These are phyloP conservation scores for Torulaspora delbrueckii DNA, from an alignment of 805 yeast species.

Conservation along the genomic window DNA sequence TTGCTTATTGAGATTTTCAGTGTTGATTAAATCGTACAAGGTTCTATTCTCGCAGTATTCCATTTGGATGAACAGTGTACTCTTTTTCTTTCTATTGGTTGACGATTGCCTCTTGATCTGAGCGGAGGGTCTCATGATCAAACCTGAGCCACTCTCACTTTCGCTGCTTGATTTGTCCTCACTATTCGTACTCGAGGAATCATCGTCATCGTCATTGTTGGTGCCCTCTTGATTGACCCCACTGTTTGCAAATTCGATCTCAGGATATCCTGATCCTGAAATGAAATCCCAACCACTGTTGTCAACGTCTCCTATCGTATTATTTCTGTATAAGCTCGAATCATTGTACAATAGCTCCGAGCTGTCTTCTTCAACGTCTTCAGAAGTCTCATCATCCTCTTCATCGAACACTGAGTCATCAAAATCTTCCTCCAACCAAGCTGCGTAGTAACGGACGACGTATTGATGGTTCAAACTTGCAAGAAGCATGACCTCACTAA, in stretches of 20 bases:
- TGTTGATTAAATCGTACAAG: slow-evolving; percentile 68
- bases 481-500: slow-evolving; percentile 86
- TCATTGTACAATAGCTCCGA: slow-evolving; percentile 20
- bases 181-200: slow-evolving; percentile 13
- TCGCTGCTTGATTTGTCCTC: slow-evolving; percentile 4
- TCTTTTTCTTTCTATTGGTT: slow-evolving; percentile 37
- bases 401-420: slow-evolving; percentile 37
- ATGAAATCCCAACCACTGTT: slow-evolving; percentile 56
- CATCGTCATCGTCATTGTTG: slow-evolving; percentile 26
- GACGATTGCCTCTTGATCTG: background rate
- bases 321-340: slow-evolving; percentile 30
- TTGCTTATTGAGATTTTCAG: slow-evolving; percentile 64
- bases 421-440: slow-evolving; percentile 87
- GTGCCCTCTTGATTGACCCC: slow-evolving; percentile 22
- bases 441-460: slow-evolving; percentile 93
- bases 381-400: slow-evolving; percentile 31
- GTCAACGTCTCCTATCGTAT: slow-evolving; percentile 26
- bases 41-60: slow-evolving; percentile 97
- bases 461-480: slow-evolving; percentile 92
- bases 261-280: slow-evolving; percentile 48
- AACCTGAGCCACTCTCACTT: background rate
- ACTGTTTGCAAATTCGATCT: slow-evolving; percentile 48
- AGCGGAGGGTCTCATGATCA: slow-evolving; percentile 1
- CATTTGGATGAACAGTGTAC: slow-evolving; percentile 93
- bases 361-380: slow-evolving; percentile 12